Evolutionary conservation across 768 basidiomycete genomes (phyloP), one percentile per base, ranked within the genome.

Genomic region (Lactarius trivialis): DNA sequence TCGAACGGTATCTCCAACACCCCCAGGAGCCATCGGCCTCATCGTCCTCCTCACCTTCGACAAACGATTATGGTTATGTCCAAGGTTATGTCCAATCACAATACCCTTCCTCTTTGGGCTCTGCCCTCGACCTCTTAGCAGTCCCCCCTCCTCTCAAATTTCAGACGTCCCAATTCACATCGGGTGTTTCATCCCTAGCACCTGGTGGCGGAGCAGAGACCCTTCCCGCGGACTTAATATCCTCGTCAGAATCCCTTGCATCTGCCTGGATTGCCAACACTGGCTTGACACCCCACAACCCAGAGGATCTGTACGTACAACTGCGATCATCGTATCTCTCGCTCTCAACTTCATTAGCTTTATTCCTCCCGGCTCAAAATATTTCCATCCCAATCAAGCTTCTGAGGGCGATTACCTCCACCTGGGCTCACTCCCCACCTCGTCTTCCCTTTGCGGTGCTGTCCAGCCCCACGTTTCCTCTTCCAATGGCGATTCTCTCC

Each of bases 201-300:
- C 82, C 79, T 2, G 88, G 87, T 24, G 88, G 88, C 26, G 88
- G 89, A 37, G 88, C 85, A 11, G 89, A 90, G 72, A 83, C 86
- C 15, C 70, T 89, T n/a, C 82, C 85, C 12, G 24, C 58, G 2
- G 52, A 55, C 17, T 50, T 65, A 24, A 45, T 41, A 19, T 43
- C 56, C 26, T 56, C 60, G 21, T 34, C 56, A 7, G 58, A 60
- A 8, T 67, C 68, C 24, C 52, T 66, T n/a, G 50, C 51, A 36
- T 64, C 62, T 11, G 58, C 68, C 34, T 68, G 68, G 68, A 37
- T 68, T 2, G 60, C 59, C 36, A 61, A 65, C 19, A 34, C 59
- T 7, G 64, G 64, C 17, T 62, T 65, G 43, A 26, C 49, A n/a
- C 60, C 57, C 34, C 53, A 41, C 33, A 9, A 34, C 32, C 24